Evolutionary conservation across 345 rosid species (phyloP).

Genomic region (Excoecaria cochinchinensis): DNA sequence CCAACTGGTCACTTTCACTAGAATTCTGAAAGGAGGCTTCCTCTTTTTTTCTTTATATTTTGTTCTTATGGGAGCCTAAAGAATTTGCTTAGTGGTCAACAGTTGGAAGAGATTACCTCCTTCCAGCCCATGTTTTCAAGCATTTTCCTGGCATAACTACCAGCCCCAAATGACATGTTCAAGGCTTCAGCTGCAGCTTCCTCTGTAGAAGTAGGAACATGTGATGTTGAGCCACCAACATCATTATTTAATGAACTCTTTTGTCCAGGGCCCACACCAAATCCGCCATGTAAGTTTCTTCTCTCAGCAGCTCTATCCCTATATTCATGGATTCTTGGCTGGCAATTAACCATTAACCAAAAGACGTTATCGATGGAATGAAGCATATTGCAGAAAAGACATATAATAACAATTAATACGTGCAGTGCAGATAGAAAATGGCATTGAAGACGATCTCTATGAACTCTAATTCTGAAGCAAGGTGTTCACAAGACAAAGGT

Average conservation of each 20-base stretch:
- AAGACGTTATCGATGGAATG: conserved; percentile 1
- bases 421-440: not conserved
- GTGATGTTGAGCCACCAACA: conserved; percentile 29
- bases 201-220: conserved; percentile 37
- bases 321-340: conserved; percentile 47
- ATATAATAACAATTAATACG: not conserved
- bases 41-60: not conserved
- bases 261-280: conserved; percentile 84
- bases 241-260: conserved; percentile 34
- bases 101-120: conserved; percentile 43
- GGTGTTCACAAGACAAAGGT: not conserved
- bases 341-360: conserved; percentile 20
- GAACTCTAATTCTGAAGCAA: not conserved
- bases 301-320: conserved; percentile 95
- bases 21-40: not conserved
- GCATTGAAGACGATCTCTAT: not conserved
- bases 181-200: conserved; percentile 69
- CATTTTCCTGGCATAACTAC: conserved; percentile 77
- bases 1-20: too few relatives aligned
- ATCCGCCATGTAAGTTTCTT: conserved; percentile 76
- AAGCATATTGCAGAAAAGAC: not conserved
- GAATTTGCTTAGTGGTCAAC: not conserved
- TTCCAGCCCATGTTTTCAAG: conserved; percentile 91
- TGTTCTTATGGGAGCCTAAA: not conserved
- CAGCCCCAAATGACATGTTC: conserved; percentile 66